Conservation (phyloP, 331 rosid genomes). For the Acacia pycnantha region DNA sequence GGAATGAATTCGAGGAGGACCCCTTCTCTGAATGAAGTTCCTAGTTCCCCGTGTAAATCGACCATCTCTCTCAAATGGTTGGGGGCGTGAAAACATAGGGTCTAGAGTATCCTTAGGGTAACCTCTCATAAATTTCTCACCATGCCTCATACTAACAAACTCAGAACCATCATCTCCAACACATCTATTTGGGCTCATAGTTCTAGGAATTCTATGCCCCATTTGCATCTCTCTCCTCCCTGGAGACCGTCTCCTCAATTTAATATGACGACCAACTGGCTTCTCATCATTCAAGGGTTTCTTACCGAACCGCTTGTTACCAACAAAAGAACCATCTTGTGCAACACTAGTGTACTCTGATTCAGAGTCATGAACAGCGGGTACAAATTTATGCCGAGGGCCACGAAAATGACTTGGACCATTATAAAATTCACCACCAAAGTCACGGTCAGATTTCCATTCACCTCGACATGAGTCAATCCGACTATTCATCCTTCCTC, state of each 20-base stretch:
- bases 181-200: conserved; percentile 65
- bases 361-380: conserved; percentile 51
- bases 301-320: conserved; percentile 69
- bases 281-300: conserved; percentile 57
- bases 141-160: conserved; percentile 57
- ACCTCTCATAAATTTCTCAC: conserved; percentile 62
- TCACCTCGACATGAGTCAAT: conserved; percentile 48
- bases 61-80: conserved; percentile 63
- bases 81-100: conserved; percentile 59
- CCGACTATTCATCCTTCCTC: conserved; percentile 60
- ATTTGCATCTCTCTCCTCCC: conserved; percentile 60
- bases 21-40: conserved; percentile 70
- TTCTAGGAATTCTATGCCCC: conserved; percentile 65
- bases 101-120: conserved; percentile 54
- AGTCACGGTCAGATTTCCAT: conserved; percentile 66
- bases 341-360: conserved; percentile 58
- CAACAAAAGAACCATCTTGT: conserved; percentile 58
- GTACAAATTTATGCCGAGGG: conserved; percentile 65
- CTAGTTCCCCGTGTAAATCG: conserved; percentile 71
- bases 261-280: conserved; percentile 43
- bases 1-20: conserved; percentile 55
- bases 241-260: conserved; percentile 78
- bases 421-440: conserved; percentile 60
- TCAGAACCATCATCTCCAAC: conserved; percentile 60
- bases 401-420: conserved; percentile 64